Conservation (phyloP, 306 rosid genomes). For the Dalbergia cultrata region DNA sequence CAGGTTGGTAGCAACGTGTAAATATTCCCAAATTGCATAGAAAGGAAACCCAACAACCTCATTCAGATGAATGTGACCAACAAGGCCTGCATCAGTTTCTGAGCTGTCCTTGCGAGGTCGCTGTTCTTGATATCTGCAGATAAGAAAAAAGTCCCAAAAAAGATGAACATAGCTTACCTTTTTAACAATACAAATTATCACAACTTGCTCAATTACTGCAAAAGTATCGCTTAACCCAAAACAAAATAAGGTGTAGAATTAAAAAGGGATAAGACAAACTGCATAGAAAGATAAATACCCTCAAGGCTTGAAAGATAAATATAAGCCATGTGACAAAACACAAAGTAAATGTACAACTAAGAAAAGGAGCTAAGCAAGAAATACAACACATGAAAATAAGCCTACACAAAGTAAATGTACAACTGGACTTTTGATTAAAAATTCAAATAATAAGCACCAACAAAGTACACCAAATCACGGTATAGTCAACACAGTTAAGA, state of each 20-base stretch:
- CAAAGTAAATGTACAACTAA: too few relatives aligned
- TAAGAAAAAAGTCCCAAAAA: slow-evolving; percentile 22
- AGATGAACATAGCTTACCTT: slow-evolving; percentile 1
- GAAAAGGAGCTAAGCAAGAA: background rate
- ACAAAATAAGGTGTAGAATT: background rate
- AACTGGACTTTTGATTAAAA: background rate
- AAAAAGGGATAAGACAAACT: slow-evolving; percentile 29
- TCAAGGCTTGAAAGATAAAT: background rate
- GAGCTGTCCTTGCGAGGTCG: slow-evolving; percentile 45
- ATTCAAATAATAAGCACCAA: background rate
- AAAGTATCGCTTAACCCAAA: background rate
- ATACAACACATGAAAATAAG: background rate
- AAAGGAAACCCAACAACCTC: slow-evolving; percentile 62
- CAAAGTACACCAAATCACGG: background rate
- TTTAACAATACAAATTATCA: background rate
- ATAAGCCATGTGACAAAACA: background rate
- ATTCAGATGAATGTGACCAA: slow-evolving; percentile 85
- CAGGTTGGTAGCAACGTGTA: background rate
- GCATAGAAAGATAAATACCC: background rate
- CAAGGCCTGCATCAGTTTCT: slow-evolving; percentile 76
- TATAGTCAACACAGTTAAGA: too few relatives aligned
- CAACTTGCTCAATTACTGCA: background rate
- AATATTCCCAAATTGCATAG: slow-evolving; percentile 29
- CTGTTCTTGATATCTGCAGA: slow-evolving; percentile 68
- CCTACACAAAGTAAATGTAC: background rate